Evolutionary conservation across 31 red algal species (phyloP), one percentile per base, ranked within the genome.

Genomic region (Endocladia muricata): DNA sequence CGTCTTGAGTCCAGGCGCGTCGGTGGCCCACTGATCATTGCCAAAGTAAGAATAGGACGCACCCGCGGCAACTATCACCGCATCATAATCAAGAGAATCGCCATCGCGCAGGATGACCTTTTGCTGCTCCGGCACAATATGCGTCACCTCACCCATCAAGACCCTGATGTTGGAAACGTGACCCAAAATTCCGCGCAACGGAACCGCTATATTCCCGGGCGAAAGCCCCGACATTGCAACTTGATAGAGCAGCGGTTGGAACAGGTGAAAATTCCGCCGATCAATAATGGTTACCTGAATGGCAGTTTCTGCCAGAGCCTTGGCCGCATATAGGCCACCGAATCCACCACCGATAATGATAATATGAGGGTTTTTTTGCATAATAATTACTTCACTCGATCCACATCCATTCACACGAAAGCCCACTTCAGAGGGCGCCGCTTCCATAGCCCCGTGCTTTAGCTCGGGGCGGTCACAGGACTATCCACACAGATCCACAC

Each of bases 241-340:
- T 31, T 63, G 59, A 23, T 63, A 63, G 13, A 63, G 59, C 23
- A 63, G 59, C 59, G 59, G 59, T 31, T 63, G 59, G 28, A 63
- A 63, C 13, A 31, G 19, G 59, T 63, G 23, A 23, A 21, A 8
- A 23, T 25, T 9, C 23, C 28, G 21, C 15, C 59, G 59, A 25
- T 63, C 59, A 31, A 63, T 63, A 21, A 63, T 8, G 9, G 13
- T 63, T 11, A 63, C 59, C 9, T 63, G 15, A 23, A 19, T 9
- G 13, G 13, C 59, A 11, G 9, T 9, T 9, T 9, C 23, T 63
- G 59, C 59, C 23, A 63, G 26, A 11, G 13, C 9, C 26, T 25
- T 11, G 21, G 59, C 28, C 9, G 13, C 9, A 11, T 11, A 11
- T 11, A 63, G 59, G 23, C 59, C 59, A 25, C 59, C 59, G 23